Evolutionary conservation across 352 stramenopile species (phyloP).

Genomic region (Phytophthora hibernalis): DNA sequence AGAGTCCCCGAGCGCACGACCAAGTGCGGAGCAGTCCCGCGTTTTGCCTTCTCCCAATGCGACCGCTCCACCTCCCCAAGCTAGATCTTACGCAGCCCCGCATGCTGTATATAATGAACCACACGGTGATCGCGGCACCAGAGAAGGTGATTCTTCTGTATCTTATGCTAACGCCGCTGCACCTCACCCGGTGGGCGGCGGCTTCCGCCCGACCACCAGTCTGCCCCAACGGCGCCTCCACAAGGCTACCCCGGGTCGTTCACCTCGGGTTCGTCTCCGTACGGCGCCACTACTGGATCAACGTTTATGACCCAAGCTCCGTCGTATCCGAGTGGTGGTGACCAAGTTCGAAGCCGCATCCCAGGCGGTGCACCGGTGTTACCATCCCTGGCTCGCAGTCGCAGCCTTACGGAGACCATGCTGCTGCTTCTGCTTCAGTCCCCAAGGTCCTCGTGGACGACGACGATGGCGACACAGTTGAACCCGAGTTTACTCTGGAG

Average conservation of each 20-base stretch:
- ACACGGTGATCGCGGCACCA: constrained; percentile 55
- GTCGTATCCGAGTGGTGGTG: constrained; percentile 20
- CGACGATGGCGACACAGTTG: constrained; percentile 61
- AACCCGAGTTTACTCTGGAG: constrained; percentile 75
- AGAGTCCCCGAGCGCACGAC: constrained; percentile 24
- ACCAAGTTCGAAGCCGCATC: constrained; percentile 33
- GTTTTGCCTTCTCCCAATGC: constrained; percentile 34
- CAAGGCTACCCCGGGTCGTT: constrained; percentile 31
- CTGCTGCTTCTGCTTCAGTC: background rate
- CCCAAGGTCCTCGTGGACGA: constrained; percentile 53
- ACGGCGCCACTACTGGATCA: constrained; percentile 17
- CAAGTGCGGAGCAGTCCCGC: constrained; percentile 28
- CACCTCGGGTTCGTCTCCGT: constrained; percentile 29
- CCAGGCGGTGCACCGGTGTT: constrained; percentile 29
- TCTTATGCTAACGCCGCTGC: constrained; percentile 54
- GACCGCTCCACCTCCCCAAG: constrained; percentile 44
- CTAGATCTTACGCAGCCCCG: constrained; percentile 67
- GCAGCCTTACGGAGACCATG: constrained; percentile 28
- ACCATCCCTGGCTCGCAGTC: constrained; percentile 31
- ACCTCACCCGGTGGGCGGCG: constrained; percentile 29
- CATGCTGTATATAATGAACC: constrained; percentile 72
- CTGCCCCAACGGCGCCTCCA: constrained; percentile 4
- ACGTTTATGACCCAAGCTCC: constrained; percentile 28
- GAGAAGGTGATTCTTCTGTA: constrained; percentile 51
- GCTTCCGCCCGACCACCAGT: constrained; percentile 23